Evolutionary conservation across 2,329 filamentous ascomycete species (phyloP).

Genomic region (Paracoccidioides lutzii): DNA sequence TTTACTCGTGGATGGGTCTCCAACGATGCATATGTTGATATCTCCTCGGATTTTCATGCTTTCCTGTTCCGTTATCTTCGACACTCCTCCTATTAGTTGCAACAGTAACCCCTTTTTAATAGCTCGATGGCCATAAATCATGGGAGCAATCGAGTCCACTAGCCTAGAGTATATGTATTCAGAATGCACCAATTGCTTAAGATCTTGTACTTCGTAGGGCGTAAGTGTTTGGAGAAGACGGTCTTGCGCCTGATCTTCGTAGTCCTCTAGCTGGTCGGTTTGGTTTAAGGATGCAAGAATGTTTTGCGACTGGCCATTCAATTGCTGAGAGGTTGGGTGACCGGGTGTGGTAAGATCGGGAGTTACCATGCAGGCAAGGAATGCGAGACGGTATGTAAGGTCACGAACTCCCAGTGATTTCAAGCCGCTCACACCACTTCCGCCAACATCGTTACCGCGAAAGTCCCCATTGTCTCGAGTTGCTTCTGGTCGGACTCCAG

Average conservation of each 20-base stretch:
- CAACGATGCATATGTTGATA: constrained; percentile 97
- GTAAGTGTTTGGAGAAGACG: constrained; percentile 79
- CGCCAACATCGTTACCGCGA: constrained; percentile 67
- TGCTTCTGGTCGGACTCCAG: constrained; percentile 70
- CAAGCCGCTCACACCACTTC: constrained; percentile 72
- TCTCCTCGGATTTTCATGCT: constrained; percentile 93
- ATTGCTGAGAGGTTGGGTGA: constrained; percentile 53
- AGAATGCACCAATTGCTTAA: constrained; percentile 85
- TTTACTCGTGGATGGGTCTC: constrained; percentile 92
- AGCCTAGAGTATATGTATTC: constrained; percentile 89
- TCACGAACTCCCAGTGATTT: constrained; percentile 91
- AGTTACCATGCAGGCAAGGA: constrained; percentile 90
- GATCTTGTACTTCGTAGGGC: constrained; percentile 74
- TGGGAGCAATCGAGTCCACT: constrained; percentile 87
- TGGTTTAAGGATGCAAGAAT: constrained; percentile 76
- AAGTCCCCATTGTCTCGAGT: constrained; percentile 68
- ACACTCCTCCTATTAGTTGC: constrained; percentile 90
- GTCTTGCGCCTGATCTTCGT: constrained; percentile 75
- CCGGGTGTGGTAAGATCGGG: constrained; percentile 75
- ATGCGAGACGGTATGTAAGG: constrained; percentile 89
- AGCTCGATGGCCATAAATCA: constrained; percentile 92
- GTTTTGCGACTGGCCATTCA: constrained; percentile 64
- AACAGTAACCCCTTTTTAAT: constrained; percentile 94
- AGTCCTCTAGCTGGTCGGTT: constrained; percentile 53
- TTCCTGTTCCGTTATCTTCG: constrained; percentile 71